Conservation (phyloP, 2,329 filamentous ascomycete genomes). For the Mycosphaerella arachidis region DNA sequence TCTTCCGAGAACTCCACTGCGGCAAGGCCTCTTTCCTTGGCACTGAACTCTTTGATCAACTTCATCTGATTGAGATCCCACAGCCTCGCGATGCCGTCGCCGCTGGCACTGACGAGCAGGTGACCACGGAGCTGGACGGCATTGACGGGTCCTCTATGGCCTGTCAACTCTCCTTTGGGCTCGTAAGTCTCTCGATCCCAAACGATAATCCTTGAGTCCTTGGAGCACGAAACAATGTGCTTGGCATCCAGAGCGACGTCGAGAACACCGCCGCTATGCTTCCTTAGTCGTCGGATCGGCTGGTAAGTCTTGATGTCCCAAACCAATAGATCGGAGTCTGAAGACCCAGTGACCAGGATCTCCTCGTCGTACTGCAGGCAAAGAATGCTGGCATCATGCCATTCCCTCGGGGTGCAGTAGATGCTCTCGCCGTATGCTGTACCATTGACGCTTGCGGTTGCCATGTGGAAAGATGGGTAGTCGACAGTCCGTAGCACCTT, state of each 20-base stretch:
- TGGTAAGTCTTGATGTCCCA: conserved; percentile 80
- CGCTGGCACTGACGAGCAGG: conserved; percentile 86
- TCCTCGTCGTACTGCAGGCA: conserved; percentile 91
- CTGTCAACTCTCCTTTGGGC: conserved; percentile 72
- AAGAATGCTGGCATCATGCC: conserved; percentile 88
- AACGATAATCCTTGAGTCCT: conserved; percentile 88
- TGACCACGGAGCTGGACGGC: conserved; percentile 93
- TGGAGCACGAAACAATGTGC: conserved; percentile 95
- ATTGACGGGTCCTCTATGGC: conserved; percentile 89
- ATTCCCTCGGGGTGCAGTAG: conserved; percentile 47
- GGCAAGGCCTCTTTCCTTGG: conserved; percentile 87
- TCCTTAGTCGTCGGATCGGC: conserved; percentile 70
- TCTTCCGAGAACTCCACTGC: conserved; percentile 96
- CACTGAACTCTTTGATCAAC: conserved; percentile 83
- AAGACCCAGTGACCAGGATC: conserved; percentile 92
- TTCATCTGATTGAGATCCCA: conserved; percentile 91
- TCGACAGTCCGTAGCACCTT: conserved; percentile 41
- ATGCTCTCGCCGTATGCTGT: conserved; percentile 44
- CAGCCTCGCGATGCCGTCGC: conserved; percentile 87
- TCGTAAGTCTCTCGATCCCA: conserved; percentile 81
- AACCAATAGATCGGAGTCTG: conserved; percentile 84
- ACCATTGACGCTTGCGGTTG: conserved; percentile 44
- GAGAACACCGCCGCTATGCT: conserved; percentile 82
- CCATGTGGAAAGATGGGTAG: conserved; percentile 36
- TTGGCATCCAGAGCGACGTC: conserved; percentile 89